Percentiles rank a stretch among this genome's conserved stretches.
These are phyloP conservation scores for Arthroderma sp. DNA, from an alignment of 2,329 filamentous ascomycete species.

Conservation along the genomic window DNA sequence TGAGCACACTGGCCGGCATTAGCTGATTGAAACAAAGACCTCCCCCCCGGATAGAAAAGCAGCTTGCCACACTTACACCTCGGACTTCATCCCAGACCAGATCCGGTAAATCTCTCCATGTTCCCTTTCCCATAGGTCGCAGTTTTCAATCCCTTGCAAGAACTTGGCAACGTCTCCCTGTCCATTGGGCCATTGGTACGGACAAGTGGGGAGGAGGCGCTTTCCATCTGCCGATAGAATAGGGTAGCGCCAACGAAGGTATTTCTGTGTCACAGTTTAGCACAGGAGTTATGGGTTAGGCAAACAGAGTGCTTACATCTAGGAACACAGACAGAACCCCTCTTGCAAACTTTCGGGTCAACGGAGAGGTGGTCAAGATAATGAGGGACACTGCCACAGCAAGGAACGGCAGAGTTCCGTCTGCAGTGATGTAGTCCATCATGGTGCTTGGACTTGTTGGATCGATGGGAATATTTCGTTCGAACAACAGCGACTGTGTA, in stretches of 20 bases:
- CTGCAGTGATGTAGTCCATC: not conserved
- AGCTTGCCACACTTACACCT: not conserved
- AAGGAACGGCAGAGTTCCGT: not conserved
- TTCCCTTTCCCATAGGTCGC: conserved; percentile 5
- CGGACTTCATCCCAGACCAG: conserved; percentile 1
- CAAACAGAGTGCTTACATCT: not conserved
- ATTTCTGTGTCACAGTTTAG: not conserved
- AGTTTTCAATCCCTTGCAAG: not conserved
- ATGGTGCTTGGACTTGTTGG: not conserved
- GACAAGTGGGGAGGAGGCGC: not conserved
- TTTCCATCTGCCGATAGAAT: not conserved
- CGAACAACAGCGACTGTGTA: not conserved
- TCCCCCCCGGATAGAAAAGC: not conserved
- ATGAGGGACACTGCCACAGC: not conserved
- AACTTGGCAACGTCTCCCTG: conserved; percentile 5
- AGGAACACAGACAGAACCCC: not conserved
- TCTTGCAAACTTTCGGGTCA: not conserved
- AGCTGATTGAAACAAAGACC: not conserved
- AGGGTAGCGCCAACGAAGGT: not conserved
- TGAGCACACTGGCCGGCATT: conserved; percentile 25
- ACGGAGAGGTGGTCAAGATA: not conserved
- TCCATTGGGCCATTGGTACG: conserved; percentile 3
- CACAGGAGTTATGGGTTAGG: too few relatives aligned
- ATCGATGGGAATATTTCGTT: too few relatives aligned
- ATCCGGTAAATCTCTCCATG: conserved; percentile 6